Percentiles rank a stretch among this genome's conserved stretches.
phyloP scores from a whole-genome alignment of 305 asterid species.

The Ajuga reptans region DNA sequence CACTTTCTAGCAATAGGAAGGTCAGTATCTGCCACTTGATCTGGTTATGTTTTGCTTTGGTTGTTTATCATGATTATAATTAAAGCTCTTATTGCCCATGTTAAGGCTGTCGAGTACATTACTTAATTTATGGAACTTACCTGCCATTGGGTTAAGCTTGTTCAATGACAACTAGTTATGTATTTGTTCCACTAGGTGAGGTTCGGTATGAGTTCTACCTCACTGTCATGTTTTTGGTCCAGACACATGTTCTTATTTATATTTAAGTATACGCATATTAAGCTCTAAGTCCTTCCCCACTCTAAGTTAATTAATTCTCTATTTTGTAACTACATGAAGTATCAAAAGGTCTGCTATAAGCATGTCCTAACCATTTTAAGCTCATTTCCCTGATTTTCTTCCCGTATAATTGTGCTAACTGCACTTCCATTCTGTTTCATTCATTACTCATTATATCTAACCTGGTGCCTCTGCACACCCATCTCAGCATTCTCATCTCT shows the following conservation, averaged over 20 bases:
- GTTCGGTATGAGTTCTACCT: not conserved
- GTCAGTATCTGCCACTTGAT: constrained; percentile 33
- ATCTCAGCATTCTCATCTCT: too few relatives aligned
- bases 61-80: not conserved
- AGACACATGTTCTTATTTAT: not conserved
- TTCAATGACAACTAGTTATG: not conserved
- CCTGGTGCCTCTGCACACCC: too few relatives aligned
- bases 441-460: too few relatives aligned
- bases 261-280: too few relatives aligned
- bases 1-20: constrained; percentile 89
- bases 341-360: too few relatives aligned
- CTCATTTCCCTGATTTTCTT: too few relatives aligned
- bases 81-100: constrained; percentile 9
- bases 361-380: too few relatives aligned
- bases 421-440: too few relatives aligned
- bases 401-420: too few relatives aligned
- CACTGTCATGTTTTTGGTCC: not conserved
- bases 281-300: too few relatives aligned
- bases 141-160: not conserved
- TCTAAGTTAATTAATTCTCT: too few relatives aligned
- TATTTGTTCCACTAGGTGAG: not conserved
- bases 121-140: not conserved
- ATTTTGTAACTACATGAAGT: too few relatives aligned
- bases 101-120: constrained; percentile 4
- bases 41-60: constrained; percentile 17